Percentiles rank a stretch among this genome's conserved stretches.
These are phyloP conservation scores for Penicillium sp. DNA, from an alignment of 2,329 filamentous ascomycete genomes.

Conservation along the genomic window DNA sequence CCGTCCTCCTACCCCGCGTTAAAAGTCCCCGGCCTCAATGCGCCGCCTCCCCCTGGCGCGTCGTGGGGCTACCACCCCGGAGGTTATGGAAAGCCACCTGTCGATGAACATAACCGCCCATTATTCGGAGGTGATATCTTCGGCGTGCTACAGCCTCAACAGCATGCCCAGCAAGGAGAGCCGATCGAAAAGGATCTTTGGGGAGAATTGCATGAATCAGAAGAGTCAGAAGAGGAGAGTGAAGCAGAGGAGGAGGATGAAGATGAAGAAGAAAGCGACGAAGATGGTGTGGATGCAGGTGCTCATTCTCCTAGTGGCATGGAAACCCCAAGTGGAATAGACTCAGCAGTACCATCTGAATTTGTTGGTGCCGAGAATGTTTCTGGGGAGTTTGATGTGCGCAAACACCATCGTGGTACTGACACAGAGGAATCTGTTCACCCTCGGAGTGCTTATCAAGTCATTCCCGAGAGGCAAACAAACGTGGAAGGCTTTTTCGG, in stretches of 20 bases:
- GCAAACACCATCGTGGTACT: slow-evolving; percentile 79
- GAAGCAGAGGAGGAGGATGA: slow-evolving; percentile 67
- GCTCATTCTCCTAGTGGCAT: slow-evolving; percentile 73
- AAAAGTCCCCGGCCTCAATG: slow-evolving; percentile 91
- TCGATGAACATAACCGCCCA: slow-evolving; percentile 88
- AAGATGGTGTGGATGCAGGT: slow-evolving; percentile 63
- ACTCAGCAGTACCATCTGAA: slow-evolving; percentile 78
- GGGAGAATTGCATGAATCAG: slow-evolving; percentile 84
- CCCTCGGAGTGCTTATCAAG: slow-evolving; percentile 79
- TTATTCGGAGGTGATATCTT: slow-evolving; percentile 95
- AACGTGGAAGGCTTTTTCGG: slow-evolving; percentile 92
- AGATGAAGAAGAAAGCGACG: slow-evolving; percentile 47
- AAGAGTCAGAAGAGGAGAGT: slow-evolving; percentile 66
- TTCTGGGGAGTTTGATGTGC: slow-evolving; percentile 83
- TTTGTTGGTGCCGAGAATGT: slow-evolving; percentile 73
- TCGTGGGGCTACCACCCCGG: slow-evolving; percentile 95
- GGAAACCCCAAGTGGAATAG: slow-evolving; percentile 78
- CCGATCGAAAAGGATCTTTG: slow-evolving; percentile 84
- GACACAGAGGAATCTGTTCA: slow-evolving; percentile 79
- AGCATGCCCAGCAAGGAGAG: slow-evolving; percentile 66
- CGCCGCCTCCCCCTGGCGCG: slow-evolving; percentile 82
- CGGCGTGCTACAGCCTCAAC: slow-evolving; percentile 67
- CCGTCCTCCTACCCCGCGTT: slow-evolving; percentile 94
- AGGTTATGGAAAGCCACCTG: slow-evolving; percentile 92
- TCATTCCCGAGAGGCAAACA: slow-evolving; percentile 84